Evolutionary conservation across 1,284 basidiomycete species (phyloP), one percentile per base, ranked within the genome.

Genomic region (Trichosporon faecale): DNA sequence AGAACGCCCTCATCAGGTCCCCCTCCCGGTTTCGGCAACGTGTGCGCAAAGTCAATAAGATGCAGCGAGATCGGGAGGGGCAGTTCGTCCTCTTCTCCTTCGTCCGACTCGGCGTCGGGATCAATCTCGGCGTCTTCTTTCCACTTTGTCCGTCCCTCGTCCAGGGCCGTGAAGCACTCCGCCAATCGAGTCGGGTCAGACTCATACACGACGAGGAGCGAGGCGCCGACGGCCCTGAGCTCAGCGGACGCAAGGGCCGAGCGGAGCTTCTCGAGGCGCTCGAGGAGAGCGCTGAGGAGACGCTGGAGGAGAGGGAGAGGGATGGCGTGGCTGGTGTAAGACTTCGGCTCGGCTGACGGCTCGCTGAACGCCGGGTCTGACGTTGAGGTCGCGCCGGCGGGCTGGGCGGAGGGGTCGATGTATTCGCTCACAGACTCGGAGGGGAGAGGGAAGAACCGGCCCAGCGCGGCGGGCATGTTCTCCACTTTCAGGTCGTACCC

Each of bases 31-130:
- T 84, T 86, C 9, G 91, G 75, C 40, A 87, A 85, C 3, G 94
- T 91, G 82, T 98, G 96, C 3, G 94, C 95, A 82, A 98, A 98
- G 85, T 98, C 95, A 71, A 98, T 98, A 73, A 97, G 83, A 71
- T 90, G 90, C 69, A 96, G 86, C 9, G 86, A 84, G 73, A 88
- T 90, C 9, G 91, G 87, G 65, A 60, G 49, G 11, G 1, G 81
- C 80, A 12, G 82, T 78, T 73, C 73, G 18, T 73, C 74, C 12
- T 76, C 75, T 21, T 70, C 72, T 3, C 63, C 68, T 33, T 70
- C 69, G 0, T 84, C 83, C 2, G 83, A 75, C 1, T 85, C 83
- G 0, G 84, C 83, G 0, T 84, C 78, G 70, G 70, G 40, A 14
- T 70, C 72, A 63, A 57, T 69, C 18, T 68, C 73, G 29, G 71